A percentile compares a stretch with the other conserved stretches of the same genome.
Evolutionary conservation across 2,329 filamentous ascomycete species (phyloP).

Genomic region (Coniochaeta pulveracea): DNA sequence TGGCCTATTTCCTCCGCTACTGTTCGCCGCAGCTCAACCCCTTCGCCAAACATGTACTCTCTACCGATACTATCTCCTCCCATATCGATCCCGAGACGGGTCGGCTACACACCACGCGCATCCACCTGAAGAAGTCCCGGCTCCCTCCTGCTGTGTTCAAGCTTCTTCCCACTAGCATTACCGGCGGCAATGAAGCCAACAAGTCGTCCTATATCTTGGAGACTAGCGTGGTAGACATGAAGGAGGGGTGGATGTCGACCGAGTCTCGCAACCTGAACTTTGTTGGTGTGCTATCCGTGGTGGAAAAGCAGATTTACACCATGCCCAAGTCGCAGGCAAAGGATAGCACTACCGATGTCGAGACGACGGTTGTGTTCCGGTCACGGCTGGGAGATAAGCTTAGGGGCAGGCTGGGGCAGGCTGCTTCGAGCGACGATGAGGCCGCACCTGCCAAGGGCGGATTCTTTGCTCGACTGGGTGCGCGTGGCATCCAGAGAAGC

Average conservation of each 20-base stretch:
- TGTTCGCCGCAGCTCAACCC: constrained; percentile 61
- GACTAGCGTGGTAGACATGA: constrained; percentile 67
- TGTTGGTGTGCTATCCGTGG: constrained; percentile 66
- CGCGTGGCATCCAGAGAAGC: constrained; percentile 62
- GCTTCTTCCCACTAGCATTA: constrained; percentile 58
- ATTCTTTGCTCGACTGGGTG: constrained; percentile 49
- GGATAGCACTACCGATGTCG: constrained; percentile 47
- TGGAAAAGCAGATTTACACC: constrained; percentile 64
- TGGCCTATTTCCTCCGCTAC: constrained; percentile 84
- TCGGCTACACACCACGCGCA: constrained; percentile 64
- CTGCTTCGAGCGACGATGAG: constrained; percentile 25
- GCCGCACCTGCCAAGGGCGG: constrained; percentile 28
- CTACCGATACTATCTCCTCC: constrained; percentile 71
- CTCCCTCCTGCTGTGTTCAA: constrained; percentile 66
- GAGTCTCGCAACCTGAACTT: constrained; percentile 76
- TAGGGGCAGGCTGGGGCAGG: constrained; percentile 26
- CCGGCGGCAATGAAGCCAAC: constrained; percentile 48
- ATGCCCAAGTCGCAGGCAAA: constrained; percentile 16
- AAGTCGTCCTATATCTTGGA: constrained; percentile 75
- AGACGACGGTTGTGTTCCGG: constrained; percentile 62
- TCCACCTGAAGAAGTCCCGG: constrained; percentile 74
- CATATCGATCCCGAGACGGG: constrained; percentile 63
- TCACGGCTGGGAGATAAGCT: constrained; percentile 62
- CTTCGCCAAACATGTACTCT: constrained; percentile 71
- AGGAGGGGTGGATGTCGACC: constrained; percentile 72